These are phyloP conservation scores for Castanopsis chinensis DNA, from an alignment of 306 rosid genomes.

Conservation along the genomic window DNA sequence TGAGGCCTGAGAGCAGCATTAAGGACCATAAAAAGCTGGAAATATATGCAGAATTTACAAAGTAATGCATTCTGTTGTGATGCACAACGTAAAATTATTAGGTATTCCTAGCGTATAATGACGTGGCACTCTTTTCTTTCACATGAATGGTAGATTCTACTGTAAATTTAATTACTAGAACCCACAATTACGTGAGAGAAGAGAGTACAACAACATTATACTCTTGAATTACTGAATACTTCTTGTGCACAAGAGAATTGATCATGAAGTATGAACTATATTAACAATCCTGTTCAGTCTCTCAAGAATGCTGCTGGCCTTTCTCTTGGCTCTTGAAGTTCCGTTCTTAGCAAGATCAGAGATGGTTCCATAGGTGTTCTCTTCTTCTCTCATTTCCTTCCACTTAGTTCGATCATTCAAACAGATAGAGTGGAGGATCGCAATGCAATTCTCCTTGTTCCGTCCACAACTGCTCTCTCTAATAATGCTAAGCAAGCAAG, in stretches of 20 bases:
- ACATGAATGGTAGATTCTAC: too few relatives aligned
- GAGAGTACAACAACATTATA: too few relatives aligned
- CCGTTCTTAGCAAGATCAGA: conserved; percentile 76
- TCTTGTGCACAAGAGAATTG: conserved; percentile 6
- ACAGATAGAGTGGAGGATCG: conserved; percentile 70
- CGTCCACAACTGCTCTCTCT: conserved; percentile 67
- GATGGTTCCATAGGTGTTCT: conserved; percentile 55
- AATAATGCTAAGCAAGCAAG: conserved; percentile 57
- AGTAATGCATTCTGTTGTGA: conserved; percentile 16
- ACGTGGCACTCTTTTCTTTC: too few relatives aligned
- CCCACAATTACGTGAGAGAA: too few relatives aligned
- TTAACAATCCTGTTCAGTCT: conserved; percentile 73
- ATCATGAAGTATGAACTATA: conserved; percentile 79
- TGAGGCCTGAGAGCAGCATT: conserved; percentile 16
- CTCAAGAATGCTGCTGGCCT: conserved; percentile 88
- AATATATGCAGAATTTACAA: conserved; percentile 64
- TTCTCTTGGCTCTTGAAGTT: conserved; percentile 89
- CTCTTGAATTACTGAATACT: too few relatives aligned
- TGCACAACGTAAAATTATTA: not conserved
- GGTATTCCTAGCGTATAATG: rapidly evolving
- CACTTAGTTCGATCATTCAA: conserved; percentile 65
- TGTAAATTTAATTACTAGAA: too few relatives aligned
- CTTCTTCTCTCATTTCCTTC: conserved; percentile 82
- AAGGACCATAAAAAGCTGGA: conserved; percentile 16
- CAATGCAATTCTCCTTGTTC: conserved; percentile 77